phyloP scores from a whole-genome alignment of 1,139 yeast genomes.

The Sugiyamaella japonica region DNA sequence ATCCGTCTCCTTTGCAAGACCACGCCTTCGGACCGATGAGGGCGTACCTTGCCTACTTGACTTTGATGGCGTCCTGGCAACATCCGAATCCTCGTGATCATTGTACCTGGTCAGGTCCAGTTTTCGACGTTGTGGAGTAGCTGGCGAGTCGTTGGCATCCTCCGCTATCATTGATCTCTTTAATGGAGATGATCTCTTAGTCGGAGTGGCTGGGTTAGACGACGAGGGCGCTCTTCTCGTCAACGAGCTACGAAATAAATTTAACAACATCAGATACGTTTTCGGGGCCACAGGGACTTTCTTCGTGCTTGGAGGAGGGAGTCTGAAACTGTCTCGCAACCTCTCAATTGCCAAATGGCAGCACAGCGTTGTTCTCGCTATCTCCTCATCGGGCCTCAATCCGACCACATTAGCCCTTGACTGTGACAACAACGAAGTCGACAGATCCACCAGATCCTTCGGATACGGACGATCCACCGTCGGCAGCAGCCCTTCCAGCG shows the following conservation, averaged over 20 bases:
- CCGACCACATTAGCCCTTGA: constrained; percentile 26
- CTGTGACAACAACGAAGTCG: constrained; percentile 25
- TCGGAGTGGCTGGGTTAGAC: constrained; percentile 5
- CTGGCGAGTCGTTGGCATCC: constrained; percentile 3
- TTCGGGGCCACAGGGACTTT: constrained; percentile 37
- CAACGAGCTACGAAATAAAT: constrained; percentile 28
- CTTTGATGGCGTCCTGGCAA: constrained; percentile 20
- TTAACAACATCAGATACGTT: constrained; percentile 31
- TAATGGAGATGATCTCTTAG: constrained; percentile 9
- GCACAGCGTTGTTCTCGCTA: constrained; percentile 39
- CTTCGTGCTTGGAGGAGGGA: constrained; percentile 32
- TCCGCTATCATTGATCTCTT: constrained; percentile 1
- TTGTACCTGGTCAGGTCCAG: background rate
- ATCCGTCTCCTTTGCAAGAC: constrained; percentile 28
- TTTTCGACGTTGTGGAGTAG: constrained; percentile 5
- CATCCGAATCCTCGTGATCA: background rate
- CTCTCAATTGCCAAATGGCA: constrained; percentile 39
- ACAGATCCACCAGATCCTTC: constrained; percentile 22
- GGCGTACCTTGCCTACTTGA: constrained; percentile 18
- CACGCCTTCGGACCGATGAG: constrained; percentile 23
- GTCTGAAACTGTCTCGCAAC: constrained; percentile 22
- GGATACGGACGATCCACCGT: constrained; percentile 22
- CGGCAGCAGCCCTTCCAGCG: constrained; percentile 22
- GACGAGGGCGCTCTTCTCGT: background rate
- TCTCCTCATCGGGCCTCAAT: constrained; percentile 37